These are phyloP conservation scores for Chalaropsis ovoidea DNA, from an alignment of 2,329 filamentous ascomycete genomes.

Conservation along the genomic window DNA sequence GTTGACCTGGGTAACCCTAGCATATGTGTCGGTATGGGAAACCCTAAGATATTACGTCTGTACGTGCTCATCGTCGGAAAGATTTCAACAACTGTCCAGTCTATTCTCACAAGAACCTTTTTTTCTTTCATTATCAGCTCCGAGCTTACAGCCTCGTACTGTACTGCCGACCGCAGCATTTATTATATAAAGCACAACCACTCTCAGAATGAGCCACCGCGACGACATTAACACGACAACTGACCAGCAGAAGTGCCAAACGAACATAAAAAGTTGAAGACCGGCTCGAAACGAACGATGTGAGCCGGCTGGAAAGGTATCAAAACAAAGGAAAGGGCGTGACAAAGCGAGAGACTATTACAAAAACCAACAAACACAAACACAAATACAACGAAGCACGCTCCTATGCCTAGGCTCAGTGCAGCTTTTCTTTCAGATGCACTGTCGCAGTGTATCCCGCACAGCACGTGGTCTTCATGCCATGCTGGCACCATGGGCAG, in stretches of 20 bases:
- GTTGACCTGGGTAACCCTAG: background rate
- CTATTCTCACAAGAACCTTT: background rate
- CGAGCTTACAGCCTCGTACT: background rate
- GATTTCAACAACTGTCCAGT: no score
- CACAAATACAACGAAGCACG: background rate
- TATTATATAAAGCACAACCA: background rate
- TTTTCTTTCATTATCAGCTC: background rate
- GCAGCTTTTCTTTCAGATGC: constrained; percentile 53
- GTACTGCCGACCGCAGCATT: background rate
- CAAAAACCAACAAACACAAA: background rate
- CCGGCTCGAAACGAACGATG: background rate
- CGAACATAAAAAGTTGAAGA: background rate
- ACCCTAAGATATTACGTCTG: no score
- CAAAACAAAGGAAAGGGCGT: constrained; percentile 1
- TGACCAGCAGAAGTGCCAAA: background rate
- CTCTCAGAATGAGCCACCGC: background rate
- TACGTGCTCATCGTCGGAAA: no score
- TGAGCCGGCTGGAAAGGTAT: background rate
- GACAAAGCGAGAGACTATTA: background rate
- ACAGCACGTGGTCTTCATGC: constrained; percentile 59
- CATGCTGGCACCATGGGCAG: constrained; percentile 63
- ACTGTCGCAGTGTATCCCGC: constrained; percentile 58
- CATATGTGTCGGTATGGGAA: no score
- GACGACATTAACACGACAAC: background rate
- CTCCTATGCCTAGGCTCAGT: constrained; percentile 31